A percentile compares a stretch with the other conserved stretches of the same genome.
These are phyloP conservation scores for Andrographis paniculata DNA, from an alignment of 305 asterid genomes.

Conservation along the genomic window DNA sequence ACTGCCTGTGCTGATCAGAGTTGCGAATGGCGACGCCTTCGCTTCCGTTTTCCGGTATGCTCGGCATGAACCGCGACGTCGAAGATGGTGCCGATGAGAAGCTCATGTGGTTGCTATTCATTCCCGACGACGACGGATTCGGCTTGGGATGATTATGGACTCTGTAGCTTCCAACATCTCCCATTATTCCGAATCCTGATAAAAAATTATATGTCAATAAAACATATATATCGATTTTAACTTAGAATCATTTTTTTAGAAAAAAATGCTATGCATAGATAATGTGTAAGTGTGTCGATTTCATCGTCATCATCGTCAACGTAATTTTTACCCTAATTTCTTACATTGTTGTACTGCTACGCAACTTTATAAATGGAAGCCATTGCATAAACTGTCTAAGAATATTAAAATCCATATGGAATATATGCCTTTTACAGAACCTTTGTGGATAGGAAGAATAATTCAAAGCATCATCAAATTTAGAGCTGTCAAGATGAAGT, in stretches of 20 bases:
- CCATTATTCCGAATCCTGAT: slow-evolving; percentile 60
- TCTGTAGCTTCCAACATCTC: slow-evolving; percentile 63
- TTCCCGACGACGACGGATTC: slow-evolving; percentile 27
- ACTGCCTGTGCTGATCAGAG: too few species aligned
- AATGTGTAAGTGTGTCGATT: not conserved
- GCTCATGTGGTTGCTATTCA: slow-evolving; percentile 45
- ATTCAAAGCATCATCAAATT: slow-evolving; percentile 3
- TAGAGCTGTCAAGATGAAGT: not conserved
- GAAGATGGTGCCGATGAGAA: slow-evolving; percentile 51
- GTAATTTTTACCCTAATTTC: too few species aligned
- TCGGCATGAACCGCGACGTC: slow-evolving; percentile 69
- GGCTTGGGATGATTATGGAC: slow-evolving; percentile 36
- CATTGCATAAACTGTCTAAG: too few species aligned
- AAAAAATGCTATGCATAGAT: not conserved
- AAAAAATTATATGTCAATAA: slow-evolving; percentile 15
- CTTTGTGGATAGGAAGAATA: slow-evolving; percentile 12
- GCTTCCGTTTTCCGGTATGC: slow-evolving; percentile 48
- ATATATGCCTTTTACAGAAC: slow-evolving; percentile 16
- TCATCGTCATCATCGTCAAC: too few species aligned
- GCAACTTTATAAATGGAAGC: too few species aligned
- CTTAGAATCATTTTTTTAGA: not conserved
- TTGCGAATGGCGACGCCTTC: not conserved
- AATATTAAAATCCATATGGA: slow-evolving; percentile 13
- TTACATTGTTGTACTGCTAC: too few species aligned
- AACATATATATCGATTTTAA: not conserved